Evolutionary conservation across 2,329 filamentous ascomycete genomes (phyloP), one percentile per base, ranked within the genome.

Genomic region (Epichloe coenophiala): DNA sequence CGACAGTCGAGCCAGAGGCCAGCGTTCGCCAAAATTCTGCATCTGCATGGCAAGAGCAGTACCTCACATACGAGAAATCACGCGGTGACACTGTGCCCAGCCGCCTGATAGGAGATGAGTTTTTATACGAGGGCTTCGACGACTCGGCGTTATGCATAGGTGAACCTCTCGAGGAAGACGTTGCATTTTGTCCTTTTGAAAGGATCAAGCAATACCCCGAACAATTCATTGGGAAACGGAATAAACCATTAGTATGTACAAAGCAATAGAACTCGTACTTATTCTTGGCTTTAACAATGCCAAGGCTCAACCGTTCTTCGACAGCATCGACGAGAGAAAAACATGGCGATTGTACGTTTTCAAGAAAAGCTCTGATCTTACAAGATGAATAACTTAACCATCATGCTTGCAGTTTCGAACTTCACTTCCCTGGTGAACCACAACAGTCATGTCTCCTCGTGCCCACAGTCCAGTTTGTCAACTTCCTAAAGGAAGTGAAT

Each of bases 311-410:
- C 66, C 68, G 0, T 75, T 77, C 63, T 88, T 87, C 57, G 70
- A 77, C 36, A 60, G 63, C 3, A 75, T 87, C 47, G 71, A 85
- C 55, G 78, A 76, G 58, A 66, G 70, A 2, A 74, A 79, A 52
- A 60, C 70, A 11, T 95, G 89, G 89, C 81, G 91, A 55, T 69
- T 95, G 86, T 93, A 72, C 74, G 83, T 49, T 36, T 9, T 5
- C 9, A 31, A 15, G 45, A 47, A 36, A 13, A 27, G 12, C 17
- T 17, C 35, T 37, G 15, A 35, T 27, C 11, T 11, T 5, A 13
- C 11, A 23, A 41, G 17, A 17, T 41, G 19, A 41, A 11, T 4
- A 2, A 39, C 2, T 33, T 39, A 19, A 39, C 36, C 45, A 47
- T 36, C 6, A 4, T 31, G 21, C 21, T 21, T 43, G 9, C 31